phyloP scores from a whole-genome alignment of 1,139 yeast genomes.

The Yamadazyma oceani region DNA sequence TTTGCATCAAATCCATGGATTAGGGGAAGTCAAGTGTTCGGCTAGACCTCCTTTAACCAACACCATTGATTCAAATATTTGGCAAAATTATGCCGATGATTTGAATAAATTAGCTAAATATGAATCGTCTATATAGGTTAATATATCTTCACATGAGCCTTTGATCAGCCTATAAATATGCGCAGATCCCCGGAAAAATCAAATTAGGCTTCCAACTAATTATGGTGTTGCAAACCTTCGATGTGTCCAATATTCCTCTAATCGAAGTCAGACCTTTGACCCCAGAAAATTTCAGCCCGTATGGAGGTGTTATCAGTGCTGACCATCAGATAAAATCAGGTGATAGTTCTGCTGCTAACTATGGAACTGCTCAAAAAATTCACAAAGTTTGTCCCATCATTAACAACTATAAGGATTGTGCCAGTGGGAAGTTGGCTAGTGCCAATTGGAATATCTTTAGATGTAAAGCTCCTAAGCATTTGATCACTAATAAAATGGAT shows the following conservation, averaged over 20 bases:
- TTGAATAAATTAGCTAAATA: constrained; percentile 12
- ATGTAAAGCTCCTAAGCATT: constrained; percentile 70
- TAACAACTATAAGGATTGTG: constrained; percentile 49
- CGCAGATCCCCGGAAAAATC: background rate
- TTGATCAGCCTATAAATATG: constrained; percentile 1
- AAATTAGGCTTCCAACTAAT: no score
- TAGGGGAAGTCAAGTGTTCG: constrained; percentile 16
- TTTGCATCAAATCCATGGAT: constrained; percentile 18
- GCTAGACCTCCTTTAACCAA: constrained; percentile 21
- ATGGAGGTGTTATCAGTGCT: constrained; percentile 48
- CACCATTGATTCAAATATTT: constrained; percentile 9
- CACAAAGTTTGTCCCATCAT: constrained; percentile 68
- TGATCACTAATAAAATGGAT: constrained; percentile 34
- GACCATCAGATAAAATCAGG: constrained; percentile 39
- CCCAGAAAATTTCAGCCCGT: constrained; percentile 42
- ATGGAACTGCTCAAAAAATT: constrained; percentile 88
- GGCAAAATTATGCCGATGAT: constrained; percentile 15
- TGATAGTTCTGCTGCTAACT: constrained; percentile 61
- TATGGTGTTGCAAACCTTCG: constrained; percentile 46
- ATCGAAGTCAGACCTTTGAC: constrained; percentile 39
- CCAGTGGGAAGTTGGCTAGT: constrained; percentile 46
- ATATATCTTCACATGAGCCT: constrained; percentile 1
- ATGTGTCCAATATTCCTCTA: constrained; percentile 23
- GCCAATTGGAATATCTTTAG: constrained; percentile 85
- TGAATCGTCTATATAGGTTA: constrained; percentile 11